Base-by-base conservation (phyloP, 306 rosid genomes). In the Castanea mollissima region DNA sequence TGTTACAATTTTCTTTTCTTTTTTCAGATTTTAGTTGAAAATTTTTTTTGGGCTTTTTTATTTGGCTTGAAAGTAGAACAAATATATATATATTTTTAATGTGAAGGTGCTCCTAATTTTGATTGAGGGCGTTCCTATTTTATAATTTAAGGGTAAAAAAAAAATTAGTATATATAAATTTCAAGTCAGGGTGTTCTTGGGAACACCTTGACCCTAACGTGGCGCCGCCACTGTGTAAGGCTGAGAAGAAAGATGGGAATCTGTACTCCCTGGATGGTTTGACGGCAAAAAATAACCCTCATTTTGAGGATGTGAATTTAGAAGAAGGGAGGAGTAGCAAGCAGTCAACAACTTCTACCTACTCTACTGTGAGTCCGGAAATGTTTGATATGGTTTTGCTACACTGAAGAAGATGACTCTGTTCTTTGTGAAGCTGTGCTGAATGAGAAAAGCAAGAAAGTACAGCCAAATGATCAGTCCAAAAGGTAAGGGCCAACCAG, bases 271-370 rank as follows among this genome's bases (percentile, higher is more conserved):
- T 46, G 12, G 62, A 71, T 71, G 73, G 80, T 25, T 31, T 51
- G 29, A 78, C 81, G 72, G 62, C 78, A 54, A 81, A 71, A 73
- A 85, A 81, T 78, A 75, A 81, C 46, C 73, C 76, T 78, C 67
- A 60, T 74, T 55, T 32, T 0, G 73, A 71, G 19, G 76, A 85
- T 77, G 68, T 9, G 34, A 10, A 23, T 46, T 21, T 74, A 29
- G 85, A 81, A n/a, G 74, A 1, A n/a, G 81, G 71, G 58, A 77
- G 83, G 83, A 85, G 85, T 51, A 69, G 70, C 75, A 85, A 85
- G 73, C 88, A 78, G 60, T 74, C 78, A 23, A 59, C 81, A 29
- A 65, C 64, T 19, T 81, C 44, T 8, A 55, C 75, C 2, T 79
- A 81, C 65, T 81, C 88, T 31, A 32, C 71, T 23, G 81, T 81